Base-by-base conservation (phyloP, 2,329 filamentous ascomycete genomes). In the Aspergillus pseudoterreus region DNA sequence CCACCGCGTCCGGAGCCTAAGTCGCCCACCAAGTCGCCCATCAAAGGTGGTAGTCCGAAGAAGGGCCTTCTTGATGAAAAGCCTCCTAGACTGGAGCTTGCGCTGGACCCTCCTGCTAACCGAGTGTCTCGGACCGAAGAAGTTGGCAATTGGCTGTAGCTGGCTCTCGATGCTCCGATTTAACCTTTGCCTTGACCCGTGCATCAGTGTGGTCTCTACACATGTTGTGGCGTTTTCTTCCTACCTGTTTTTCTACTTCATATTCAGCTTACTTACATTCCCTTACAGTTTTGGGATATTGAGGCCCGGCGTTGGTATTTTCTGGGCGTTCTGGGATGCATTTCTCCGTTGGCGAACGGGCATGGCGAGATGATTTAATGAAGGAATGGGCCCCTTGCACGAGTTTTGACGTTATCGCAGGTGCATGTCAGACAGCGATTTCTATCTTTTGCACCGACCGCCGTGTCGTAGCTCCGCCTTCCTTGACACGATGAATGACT, bases 11-110 rank as follows among this genome's bases (percentile, higher is more conserved):
- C 57, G 12, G 73, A 71, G 30, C 57, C 65, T n/a, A 61, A 63
- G 6, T 71, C 71, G 11, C 69, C 69, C 3, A 65, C 63, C 45
- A 78, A 75, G 59, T 79, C 79, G 17, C 72, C 74, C 4, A 78
- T 76, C 58, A 82, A 75, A 55, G 60, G 53, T 4, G 70, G 63
- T 12, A 71, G 65, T 52, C 68, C 65, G 35, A 76, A 75, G 64
- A 79, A 80, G 68, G 75, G 66, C 6, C 58, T 66, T 12, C 36
- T 70, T 21, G 71, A 78, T 49, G 76, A 79, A 33, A 78, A 80
- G 57, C 75, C 79, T 21, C 85, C 85, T 11, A 82, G 79, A 69
- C 71, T 88, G 56, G 83, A 86, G 33, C 62, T 78, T 43, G 66
- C 68, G 17, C 63, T 77, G 22, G 68, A 70, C 46, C 54, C 69